Base-by-base conservation (phyloP, 805 yeast genomes). In the Lipomyces japonicus region DNA sequence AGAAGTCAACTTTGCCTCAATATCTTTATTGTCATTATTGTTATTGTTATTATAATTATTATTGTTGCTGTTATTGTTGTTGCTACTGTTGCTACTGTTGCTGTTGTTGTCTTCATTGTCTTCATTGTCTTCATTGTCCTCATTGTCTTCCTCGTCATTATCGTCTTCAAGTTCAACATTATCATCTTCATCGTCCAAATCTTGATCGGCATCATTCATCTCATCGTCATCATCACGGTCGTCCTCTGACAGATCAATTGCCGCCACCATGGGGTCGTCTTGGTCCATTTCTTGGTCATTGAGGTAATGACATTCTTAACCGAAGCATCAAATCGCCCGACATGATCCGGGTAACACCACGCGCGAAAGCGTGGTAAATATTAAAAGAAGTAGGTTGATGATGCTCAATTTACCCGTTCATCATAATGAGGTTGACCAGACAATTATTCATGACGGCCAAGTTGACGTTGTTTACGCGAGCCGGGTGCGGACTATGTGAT, bases 401-500 rank as follows among this genome's bases (percentile, higher is more conserved):
- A n/a, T n/a, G n/a, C n/a, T n/a, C n/a, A n/a, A n/a, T n/a, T n/a
- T n/a, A n/a, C n/a, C n/a, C n/a, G n/a, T n/a, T n/a, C n/a, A n/a
- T n/a, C n/a, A n/a, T n/a, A n/a, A n/a, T 34, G 37, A 34, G 37
- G 21, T 6, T 34, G n/a, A 12, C 37, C 10, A 6, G 9, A 6
- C 21, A 12, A 34, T 6, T 12, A 14, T 19, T 25, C 37, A 14
- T 14, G 4, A 38, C 22, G 12, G 49, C 53, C 26, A 14, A 22
- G 32, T 7, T 67, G 43, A 59, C 66, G 2, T 52, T 68, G 14
- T 69, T 60, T 56, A 61, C 71, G 7, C 58, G 68, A 10, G 68
- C 71, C 10, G 44, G 60, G 4, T 69, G 73, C 46, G 71, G 71
- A 5, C 61, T 69, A 14, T 69, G 73, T 50, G 59, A 58, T 2